Evolutionary conservation across 2,329 filamentous ascomycete species (phyloP).

Genomic region (Thielaviopsis cerberus): DNA sequence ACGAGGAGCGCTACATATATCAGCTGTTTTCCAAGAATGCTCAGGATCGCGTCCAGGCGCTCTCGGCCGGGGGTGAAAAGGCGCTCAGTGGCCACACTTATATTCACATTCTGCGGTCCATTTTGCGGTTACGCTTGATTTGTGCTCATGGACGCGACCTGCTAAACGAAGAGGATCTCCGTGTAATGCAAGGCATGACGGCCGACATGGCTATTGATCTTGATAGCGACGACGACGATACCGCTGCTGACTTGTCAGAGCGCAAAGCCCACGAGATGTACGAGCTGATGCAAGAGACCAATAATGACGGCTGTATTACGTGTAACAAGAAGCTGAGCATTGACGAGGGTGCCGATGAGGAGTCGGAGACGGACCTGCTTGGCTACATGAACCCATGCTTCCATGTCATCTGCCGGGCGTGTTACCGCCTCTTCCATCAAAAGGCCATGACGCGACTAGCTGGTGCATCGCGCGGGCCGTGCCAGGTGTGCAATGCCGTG

Average conservation of each 20-base stretch:
- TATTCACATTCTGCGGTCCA: constrained; percentile 80
- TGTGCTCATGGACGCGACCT: constrained; percentile 91
- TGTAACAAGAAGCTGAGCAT: constrained; percentile 48
- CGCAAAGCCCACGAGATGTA: constrained; percentile 74
- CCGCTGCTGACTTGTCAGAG: constrained; percentile 39
- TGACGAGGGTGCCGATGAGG: constrained; percentile 35
- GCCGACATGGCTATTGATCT: constrained; percentile 74
- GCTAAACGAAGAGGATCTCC: constrained; percentile 65
- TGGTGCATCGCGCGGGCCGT: constrained; percentile 29
- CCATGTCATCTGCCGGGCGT: constrained; percentile 64
- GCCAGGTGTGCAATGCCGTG: constrained; percentile 48
- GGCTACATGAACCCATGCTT: constrained; percentile 75
- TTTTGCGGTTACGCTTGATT: constrained; percentile 71
- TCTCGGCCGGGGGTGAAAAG: constrained; percentile 40
- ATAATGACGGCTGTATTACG: constrained; percentile 51
- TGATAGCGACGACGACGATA: constrained; percentile 54
- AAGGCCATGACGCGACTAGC: constrained; percentile 26
- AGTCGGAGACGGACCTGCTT: constrained; percentile 44
- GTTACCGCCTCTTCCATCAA: constrained; percentile 42
- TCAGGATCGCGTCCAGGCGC: constrained; percentile 57
- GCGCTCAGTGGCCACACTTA: constrained; percentile 72
- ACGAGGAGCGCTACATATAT: constrained; percentile 60
- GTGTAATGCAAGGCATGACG: constrained; percentile 63
- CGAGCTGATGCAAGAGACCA: constrained; percentile 64
- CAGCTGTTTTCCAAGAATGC: constrained; percentile 71